Base-by-base conservation (phyloP, 176 grass and related monocot genomes). In the Avena eriantha region DNA sequence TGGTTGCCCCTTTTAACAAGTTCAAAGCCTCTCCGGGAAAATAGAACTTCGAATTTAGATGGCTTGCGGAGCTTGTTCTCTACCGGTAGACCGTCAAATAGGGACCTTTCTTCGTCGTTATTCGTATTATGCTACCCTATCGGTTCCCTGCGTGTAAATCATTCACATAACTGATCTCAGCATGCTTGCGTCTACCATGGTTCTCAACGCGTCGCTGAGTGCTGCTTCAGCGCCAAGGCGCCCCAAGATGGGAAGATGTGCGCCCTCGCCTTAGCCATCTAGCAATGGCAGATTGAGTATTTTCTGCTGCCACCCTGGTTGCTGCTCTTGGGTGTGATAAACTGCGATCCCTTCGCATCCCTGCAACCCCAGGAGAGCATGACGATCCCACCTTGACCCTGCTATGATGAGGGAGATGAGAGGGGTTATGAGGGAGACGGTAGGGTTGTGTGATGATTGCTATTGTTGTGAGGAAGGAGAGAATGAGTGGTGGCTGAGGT, bases 31-130 rank as follows among this genome's bases (percentile, higher is more conserved):
- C 43, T 13, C 8, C 0, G 21, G 17, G 26, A 43, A 73, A 56
- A 23, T 29, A 13, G 45, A 66, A 82, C 57, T 12, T 54, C 7
- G 18, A 59, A 48, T 73, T 65, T 53, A 21, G 50, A 29, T 9
- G 49, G 39, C 23, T 41, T 75, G 29, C 18, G 17, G 9, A 23
- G 26, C 17, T 48, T 59, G 47, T 36, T 88, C 13, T 17, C 12
- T 60, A 78, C 59, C 3, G 11, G 26, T 54, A 71, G 6, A 79
- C 22, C 6, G 21, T 24, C 57, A 75, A 56, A 76, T 48, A 41
- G 23, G 58, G 49, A 81, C 55, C 50, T 58, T 47, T 65, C 18
- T 48, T 49, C 51, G 43, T 76, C 26, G 69, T 51, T 72, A 60
- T 72, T 39, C 33, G 15, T 78, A 13, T 80, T 73, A n/a, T 13